A percentile compares a stretch with the other conserved stretches of the same genome.
Evolutionary conservation across 495 filamentous ascomycete species (phyloP).

Genomic region (Aspergillus nanangensis): DNA sequence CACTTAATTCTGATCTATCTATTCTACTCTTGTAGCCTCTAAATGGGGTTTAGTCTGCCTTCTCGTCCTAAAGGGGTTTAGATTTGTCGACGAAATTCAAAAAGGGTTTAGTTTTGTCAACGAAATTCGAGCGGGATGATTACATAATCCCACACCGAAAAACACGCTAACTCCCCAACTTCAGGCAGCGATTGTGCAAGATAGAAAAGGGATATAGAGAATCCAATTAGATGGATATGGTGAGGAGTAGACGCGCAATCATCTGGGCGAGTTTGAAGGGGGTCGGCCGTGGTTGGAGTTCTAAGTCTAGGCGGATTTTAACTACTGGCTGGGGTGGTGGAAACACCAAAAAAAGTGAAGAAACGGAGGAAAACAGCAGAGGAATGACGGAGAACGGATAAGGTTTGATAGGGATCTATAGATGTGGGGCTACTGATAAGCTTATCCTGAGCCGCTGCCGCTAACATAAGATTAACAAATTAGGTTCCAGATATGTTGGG

Average conservation of each 20-base stretch:
- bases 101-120: not conserved
- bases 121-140: conserved; percentile 1
- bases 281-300: not conserved
- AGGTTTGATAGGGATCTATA: too few species aligned
- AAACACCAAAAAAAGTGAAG: too few species aligned
- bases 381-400: too few species aligned
- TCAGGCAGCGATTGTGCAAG: not conserved
- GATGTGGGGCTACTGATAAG: too few species aligned
- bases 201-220: not conserved
- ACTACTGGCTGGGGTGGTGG: too few species aligned
- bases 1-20: not conserved
- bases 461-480: too few species aligned
- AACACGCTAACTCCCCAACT: conserved; percentile 1
- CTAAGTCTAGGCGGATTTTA: not conserved
- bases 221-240: not conserved
- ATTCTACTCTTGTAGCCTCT: not conserved
- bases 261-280: not conserved
- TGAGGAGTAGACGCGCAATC: not conserved
- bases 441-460: too few species aligned
- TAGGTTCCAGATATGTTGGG: too few species aligned
- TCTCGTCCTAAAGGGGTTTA: not conserved
- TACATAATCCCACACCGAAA: not conserved
- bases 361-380: too few species aligned
- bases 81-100: too few species aligned
- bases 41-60: not conserved